Evolutionary conservation across 2,329 filamentous ascomycete genomes (phyloP).

Genomic region (Fusarium sp.): DNA sequence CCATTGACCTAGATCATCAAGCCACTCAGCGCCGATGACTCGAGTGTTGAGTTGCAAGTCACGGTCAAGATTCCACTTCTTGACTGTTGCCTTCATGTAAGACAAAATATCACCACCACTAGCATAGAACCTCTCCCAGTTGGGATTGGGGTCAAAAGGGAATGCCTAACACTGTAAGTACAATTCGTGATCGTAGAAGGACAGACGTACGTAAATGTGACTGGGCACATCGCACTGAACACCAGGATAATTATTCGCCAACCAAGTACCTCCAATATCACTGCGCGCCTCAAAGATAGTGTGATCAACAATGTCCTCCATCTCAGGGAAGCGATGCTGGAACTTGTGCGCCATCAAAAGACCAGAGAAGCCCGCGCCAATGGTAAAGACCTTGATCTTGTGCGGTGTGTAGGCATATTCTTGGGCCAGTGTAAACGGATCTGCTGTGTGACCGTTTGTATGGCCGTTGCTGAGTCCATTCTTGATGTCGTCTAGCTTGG

Average conservation of each 20-base stretch:
- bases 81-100: constrained; percentile 61
- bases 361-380: constrained; percentile 48
- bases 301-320: constrained; percentile 38
- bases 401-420: constrained; percentile 43
- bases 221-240: constrained; percentile 36
- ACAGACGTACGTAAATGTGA: constrained; percentile 28
- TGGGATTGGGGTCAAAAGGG: constrained; percentile 65
- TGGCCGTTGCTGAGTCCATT: background rate
- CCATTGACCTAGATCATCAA: constrained; percentile 32
- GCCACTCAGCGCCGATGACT: constrained; percentile 40
- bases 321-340: constrained; percentile 47
- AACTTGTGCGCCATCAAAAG: constrained; percentile 49
- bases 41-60: constrained; percentile 48
- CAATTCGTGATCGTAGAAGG: background rate
- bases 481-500: background rate
- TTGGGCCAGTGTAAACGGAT: constrained; percentile 42
- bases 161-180: constrained; percentile 44
- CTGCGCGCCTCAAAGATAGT: constrained; percentile 45
- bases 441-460: constrained; percentile 10
- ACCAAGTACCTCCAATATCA: constrained; percentile 48
- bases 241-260: constrained; percentile 44
- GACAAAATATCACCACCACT: constrained; percentile 64
- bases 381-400: constrained; percentile 47
- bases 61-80: constrained; percentile 52
- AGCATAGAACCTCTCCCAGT: constrained; percentile 68